Percentiles rank a stretch among this genome's conserved stretches.
These are phyloP conservation scores for Cylindrotheca closterium DNA, from an alignment of 108 stramenopile species.

Conservation along the genomic window DNA sequence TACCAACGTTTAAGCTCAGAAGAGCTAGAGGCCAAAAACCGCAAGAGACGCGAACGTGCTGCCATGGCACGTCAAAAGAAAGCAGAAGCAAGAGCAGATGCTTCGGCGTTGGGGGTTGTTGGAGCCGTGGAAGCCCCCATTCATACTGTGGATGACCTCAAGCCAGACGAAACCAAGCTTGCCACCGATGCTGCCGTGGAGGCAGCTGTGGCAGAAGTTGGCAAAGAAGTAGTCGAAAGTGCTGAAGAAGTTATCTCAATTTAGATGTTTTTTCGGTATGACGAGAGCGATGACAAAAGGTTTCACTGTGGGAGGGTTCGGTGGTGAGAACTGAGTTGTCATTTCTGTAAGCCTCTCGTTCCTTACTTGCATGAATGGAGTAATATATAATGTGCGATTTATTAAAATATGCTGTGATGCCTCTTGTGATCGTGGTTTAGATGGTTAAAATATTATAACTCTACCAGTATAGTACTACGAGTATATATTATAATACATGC, in stretches of 20 bases:
- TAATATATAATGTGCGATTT: no score
- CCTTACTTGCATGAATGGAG: no score
- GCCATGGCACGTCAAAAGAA: slow-evolving; percentile 51
- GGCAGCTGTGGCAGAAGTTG: slow-evolving; percentile 12
- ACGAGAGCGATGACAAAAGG: no score
- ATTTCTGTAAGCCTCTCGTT: background rate
- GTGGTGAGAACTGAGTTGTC: background rate
- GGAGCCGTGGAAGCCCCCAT: slow-evolving; percentile 8
- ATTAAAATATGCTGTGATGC: no score
- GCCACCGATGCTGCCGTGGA: slow-evolving; percentile 33
- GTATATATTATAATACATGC: no score
- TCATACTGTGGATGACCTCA: slow-evolving; percentile 9
- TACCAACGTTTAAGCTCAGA: slow-evolving; percentile 70
- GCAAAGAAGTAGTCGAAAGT: slow-evolving; percentile 2
- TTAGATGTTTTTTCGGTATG: no score
- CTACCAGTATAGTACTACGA: no score
- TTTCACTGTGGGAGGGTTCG: slow-evolving; percentile 3
- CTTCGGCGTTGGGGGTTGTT: background rate
- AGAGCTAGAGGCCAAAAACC: slow-evolving; percentile 71
- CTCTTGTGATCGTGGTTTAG: no score
- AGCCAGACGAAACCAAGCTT: slow-evolving; percentile 5
- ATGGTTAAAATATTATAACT: no score
- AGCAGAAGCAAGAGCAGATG: slow-evolving; percentile 15
- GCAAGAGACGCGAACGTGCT: slow-evolving; percentile 73
- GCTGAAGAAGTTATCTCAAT: slow-evolving; percentile 6